Evolutionary conservation across 2,329 filamentous ascomycete genomes (phyloP).

Genomic region (Exophiala bonariae): DNA sequence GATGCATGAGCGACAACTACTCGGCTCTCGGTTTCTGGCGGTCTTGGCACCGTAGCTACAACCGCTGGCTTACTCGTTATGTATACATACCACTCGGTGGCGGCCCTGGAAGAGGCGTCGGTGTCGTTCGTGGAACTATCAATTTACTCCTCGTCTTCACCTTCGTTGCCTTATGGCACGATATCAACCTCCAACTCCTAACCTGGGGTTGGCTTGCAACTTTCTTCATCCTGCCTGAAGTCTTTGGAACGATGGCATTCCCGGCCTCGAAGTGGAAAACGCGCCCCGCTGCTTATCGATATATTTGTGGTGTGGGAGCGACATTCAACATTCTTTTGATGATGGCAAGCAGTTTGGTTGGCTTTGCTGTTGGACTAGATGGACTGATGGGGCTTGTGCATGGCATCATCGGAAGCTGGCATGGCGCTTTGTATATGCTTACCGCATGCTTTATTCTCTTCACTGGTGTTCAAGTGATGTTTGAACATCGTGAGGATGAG

Average conservation of each 20-base stretch:
- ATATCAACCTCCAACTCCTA: conserved; percentile 84
- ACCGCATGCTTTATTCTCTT: conserved; percentile 74
- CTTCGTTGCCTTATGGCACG: conserved; percentile 97
- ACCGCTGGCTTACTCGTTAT: conserved; percentile 91
- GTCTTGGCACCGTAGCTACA: conserved; percentile 92
- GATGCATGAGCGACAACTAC: conserved; percentile 95
- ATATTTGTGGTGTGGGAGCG: conserved; percentile 76
- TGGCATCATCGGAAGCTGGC: conserved; percentile 74
- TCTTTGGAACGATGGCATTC: conserved; percentile 70
- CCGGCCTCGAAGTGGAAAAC: conserved; percentile 70
- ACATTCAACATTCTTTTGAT: conserved; percentile 89
- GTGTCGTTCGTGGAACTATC: conserved; percentile 59
- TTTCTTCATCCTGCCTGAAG: conserved; percentile 88
- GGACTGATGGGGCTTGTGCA: conserved; percentile 74
- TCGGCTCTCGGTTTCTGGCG: conserved; percentile 91
- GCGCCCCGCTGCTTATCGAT: conserved; percentile 70
- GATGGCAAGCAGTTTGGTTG: conserved; percentile 92
- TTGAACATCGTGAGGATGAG: conserved; percentile 87
- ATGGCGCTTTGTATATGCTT: conserved; percentile 72
- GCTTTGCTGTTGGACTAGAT: conserved; percentile 89
- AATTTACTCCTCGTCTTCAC: conserved; percentile 89
- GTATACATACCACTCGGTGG: conserved; percentile 86
- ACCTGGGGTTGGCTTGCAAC: conserved; percentile 98
- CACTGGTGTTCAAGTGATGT: conserved; percentile 89
- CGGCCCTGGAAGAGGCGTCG: conserved; percentile 33